These are phyloP conservation scores for Leccinellum rugosiceps DNA, from an alignment of 768 basidiomycete species.

Conservation along the genomic window DNA sequence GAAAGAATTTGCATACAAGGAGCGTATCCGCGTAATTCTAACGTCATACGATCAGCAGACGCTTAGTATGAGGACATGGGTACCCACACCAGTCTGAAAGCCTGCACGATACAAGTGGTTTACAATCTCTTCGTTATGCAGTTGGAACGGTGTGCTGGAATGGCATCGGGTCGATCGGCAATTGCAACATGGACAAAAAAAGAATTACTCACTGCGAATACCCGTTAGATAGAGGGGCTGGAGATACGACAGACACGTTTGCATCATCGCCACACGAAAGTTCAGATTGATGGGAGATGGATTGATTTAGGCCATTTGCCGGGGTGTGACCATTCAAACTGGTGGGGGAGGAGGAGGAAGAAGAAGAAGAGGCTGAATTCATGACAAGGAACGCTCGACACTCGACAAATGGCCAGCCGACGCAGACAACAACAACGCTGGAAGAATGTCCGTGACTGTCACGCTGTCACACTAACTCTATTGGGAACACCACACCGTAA, in stretches of 20 bases:
- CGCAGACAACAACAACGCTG: neutral
- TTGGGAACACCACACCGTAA: conserved; percentile 20
- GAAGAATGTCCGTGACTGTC: conserved; percentile 22
- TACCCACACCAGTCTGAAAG: conserved; percentile 77
- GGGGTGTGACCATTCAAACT: conserved; percentile 52
- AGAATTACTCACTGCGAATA: conserved; percentile 52
- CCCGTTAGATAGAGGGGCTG: conserved; percentile 51
- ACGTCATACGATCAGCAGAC: conserved; percentile 10
- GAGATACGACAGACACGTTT: conserved; percentile 21
- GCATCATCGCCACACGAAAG: conserved; percentile 35
- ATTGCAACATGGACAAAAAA: neutral
- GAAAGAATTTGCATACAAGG: conserved; percentile 48
- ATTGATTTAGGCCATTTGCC: conserved; percentile 47
- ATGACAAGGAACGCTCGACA: conserved; percentile 16
- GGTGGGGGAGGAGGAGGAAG: conserved; percentile 28
- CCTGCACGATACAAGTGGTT: conserved; percentile 76
- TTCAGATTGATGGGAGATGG: conserved; percentile 36
- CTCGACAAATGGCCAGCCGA: neutral
- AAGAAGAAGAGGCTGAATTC: conserved; percentile 20
- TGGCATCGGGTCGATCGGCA: conserved; percentile 9
- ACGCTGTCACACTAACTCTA: conserved; percentile 14
- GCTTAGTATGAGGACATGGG: conserved; percentile 8
- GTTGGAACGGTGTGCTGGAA: conserved; percentile 46
- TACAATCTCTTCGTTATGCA: conserved; percentile 75
- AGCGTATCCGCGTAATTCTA: conserved; percentile 84